phyloP scores from a whole-genome alignment of 495 filamentous ascomycete species.

The Cercophora scortea region DNA sequence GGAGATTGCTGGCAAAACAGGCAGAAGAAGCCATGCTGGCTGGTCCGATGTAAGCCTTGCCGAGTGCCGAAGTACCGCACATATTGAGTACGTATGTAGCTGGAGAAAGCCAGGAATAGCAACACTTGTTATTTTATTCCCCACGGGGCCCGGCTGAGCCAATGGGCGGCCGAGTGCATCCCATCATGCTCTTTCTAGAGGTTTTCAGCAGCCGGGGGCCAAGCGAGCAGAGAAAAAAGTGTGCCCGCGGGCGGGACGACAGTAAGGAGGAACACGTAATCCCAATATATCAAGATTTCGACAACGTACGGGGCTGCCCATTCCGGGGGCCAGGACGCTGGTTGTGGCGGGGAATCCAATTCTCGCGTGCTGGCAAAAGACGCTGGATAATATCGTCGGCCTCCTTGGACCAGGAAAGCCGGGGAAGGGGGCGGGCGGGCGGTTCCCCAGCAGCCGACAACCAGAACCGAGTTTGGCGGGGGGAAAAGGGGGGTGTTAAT shows the following conservation, averaged over 20 bases:
- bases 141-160: constrained; percentile 15
- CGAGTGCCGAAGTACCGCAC: constrained; percentile 22
- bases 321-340: constrained; percentile 19
- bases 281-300: constrained; percentile 21
- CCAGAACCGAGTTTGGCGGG: constrained; percentile 4
- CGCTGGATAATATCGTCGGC: constrained; percentile 18
- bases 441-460: constrained; percentile 6
- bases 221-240: constrained; percentile 6
- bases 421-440: not conserved
- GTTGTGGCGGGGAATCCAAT: constrained; percentile 15
- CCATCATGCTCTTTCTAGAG: constrained; percentile 13
- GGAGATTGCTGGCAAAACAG: constrained; percentile 3
- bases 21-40: constrained; percentile 8
- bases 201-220: not conserved
- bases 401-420: constrained; percentile 19
- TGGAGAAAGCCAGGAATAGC: constrained; percentile 18
- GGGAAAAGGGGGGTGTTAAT: too few species aligned
- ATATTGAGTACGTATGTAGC: constrained; percentile 16
- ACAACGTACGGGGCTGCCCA: constrained; percentile 8
- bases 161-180: constrained; percentile 8
- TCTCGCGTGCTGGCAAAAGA: constrained; percentile 23
- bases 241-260: constrained; percentile 6
- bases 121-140: constrained; percentile 11
- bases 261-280: constrained; percentile 23
- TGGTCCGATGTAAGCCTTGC: constrained; percentile 8